Evolutionary conservation across 305 asterid genomes (phyloP).

Genomic region (Caryopteris hybrid): DNA sequence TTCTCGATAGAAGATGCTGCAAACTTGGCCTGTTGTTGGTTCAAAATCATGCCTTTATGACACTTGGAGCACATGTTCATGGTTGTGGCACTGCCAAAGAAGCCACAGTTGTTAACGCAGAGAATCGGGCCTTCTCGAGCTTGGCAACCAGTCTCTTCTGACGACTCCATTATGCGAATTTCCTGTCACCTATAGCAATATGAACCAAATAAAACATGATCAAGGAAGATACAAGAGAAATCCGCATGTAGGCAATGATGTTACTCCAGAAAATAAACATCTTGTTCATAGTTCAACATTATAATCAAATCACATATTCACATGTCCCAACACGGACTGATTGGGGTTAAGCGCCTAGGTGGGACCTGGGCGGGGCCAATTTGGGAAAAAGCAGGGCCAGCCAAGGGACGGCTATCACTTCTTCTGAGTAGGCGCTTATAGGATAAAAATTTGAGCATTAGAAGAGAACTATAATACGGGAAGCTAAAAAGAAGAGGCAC

Average conservation of each 20-base stretch:
- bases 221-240: too few species aligned
- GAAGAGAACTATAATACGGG: too few species aligned
- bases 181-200: slow-evolving; percentile 15
- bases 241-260: not conserved
- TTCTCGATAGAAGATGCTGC: slow-evolving; percentile 57
- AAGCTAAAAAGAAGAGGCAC: too few species aligned
- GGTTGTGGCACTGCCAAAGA: slow-evolving; percentile 60
- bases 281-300: not conserved
- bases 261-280: not conserved
- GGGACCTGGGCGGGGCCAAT: too few species aligned
- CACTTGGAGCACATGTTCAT: slow-evolving; percentile 75
- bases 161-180: slow-evolving; percentile 44
- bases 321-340: not conserved
- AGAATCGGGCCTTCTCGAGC: slow-evolving; percentile 52
- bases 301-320: not conserved
- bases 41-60: slow-evolving; percentile 48
- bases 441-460: too few species aligned
- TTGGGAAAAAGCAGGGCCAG: too few species aligned
- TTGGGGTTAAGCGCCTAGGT: not conserved
- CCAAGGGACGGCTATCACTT: too few species aligned
- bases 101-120: slow-evolving; percentile 62
- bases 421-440: too few species aligned
- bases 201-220: not conserved
- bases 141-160: slow-evolving; percentile 56
- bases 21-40: slow-evolving; percentile 43